phyloP scores from a whole-genome alignment of 2,329 filamentous ascomycete species.

The Paecilomyces niveus region DNA sequence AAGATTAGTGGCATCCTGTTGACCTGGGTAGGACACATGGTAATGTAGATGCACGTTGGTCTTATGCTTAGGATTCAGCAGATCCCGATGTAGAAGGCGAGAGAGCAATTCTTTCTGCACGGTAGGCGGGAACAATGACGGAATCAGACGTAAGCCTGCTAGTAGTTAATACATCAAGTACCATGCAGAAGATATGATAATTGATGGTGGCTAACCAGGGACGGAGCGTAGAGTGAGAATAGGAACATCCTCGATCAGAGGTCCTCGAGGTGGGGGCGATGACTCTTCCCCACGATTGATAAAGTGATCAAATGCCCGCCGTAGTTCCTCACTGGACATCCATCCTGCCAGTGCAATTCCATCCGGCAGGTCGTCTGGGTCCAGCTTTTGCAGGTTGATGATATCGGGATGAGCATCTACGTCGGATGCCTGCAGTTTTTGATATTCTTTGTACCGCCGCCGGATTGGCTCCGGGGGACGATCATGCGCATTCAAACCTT shows the following conservation, averaged over 20 bases:
- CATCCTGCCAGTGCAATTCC: slow-evolving; percentile 21
- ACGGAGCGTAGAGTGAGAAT: slow-evolving; percentile 28
- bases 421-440: slow-evolving; percentile 50
- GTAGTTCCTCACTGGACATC: slow-evolving; percentile 21
- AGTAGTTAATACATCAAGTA: slow-evolving; percentile 10
- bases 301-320: slow-evolving; percentile 25
- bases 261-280: slow-evolving; percentile 7
- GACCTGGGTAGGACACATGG: slow-evolving; percentile 54
- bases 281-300: slow-evolving; percentile 8
- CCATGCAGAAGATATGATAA: background rate
- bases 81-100: slow-evolving; percentile 68
- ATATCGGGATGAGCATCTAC: slow-evolving; percentile 51
- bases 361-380: slow-evolving; percentile 20
- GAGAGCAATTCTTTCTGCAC: slow-evolving; percentile 66
- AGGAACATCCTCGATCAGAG: slow-evolving; percentile 20
- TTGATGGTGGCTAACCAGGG: slow-evolving; percentile 24
- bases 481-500: slow-evolving; percentile 64
- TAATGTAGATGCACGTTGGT: slow-evolving; percentile 91
- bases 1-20: slow-evolving; percentile 1
- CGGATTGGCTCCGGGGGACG: slow-evolving; percentile 66
- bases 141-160: slow-evolving; percentile 71
- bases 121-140: slow-evolving; percentile 61
- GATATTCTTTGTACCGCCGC: slow-evolving; percentile 66
- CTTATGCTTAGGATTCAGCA: slow-evolving; percentile 65
- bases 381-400: slow-evolving; percentile 45